Base-by-base conservation (phyloP, 495 filamentous ascomycete genomes). In the Talaromyces adpressus region DNA sequence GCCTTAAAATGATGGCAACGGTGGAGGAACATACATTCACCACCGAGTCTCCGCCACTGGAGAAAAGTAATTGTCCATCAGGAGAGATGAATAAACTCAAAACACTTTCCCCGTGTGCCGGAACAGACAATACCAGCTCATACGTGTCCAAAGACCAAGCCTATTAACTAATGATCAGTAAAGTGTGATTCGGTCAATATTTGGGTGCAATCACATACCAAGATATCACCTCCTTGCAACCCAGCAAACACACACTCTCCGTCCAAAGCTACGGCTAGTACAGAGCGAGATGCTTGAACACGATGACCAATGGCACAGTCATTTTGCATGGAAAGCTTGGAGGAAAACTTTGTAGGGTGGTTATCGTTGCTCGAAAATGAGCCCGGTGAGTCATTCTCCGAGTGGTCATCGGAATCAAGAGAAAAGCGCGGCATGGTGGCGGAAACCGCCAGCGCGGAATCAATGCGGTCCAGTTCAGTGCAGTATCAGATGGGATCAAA, bases 41-140 rank as follows among this genome's bases (percentile, higher is more conserved):
- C 64, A 97, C 89, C 5, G 93, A 91, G 71, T 98, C 95, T 45
- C 91, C 92, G 18, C 91, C 95, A 70, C 89, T 93, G 34, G 95
- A 98, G 72, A 98, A 94, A 16, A 98, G 86, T 16, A 94, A 77
- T 47, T 81, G 80, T 45, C 83, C 74, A 72, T 94, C 90, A 39
- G 85, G 78, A 8, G 89, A 91, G 2, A 97, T 80, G 71, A 84
- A 91, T 3, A 98, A 82, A 66, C 85, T 89, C 45, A 98, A 86
- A 47, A 98, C 91, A 69, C 92, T 95, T 39, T 93, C 89, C 69
- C 87, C 87, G 76, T 98, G 94, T 11, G 89, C 94, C 65, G 91
- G 87, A 62, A 97, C 84, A 1, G 85, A 87, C 52, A 83, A 79
- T 34, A 89, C 82, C 20, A 87, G 85, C 72, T 93, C 87, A 72